These are phyloP conservation scores for Fagus sylvatica DNA, from an alignment of 306 rosid genomes.

Conservation along the genomic window DNA sequence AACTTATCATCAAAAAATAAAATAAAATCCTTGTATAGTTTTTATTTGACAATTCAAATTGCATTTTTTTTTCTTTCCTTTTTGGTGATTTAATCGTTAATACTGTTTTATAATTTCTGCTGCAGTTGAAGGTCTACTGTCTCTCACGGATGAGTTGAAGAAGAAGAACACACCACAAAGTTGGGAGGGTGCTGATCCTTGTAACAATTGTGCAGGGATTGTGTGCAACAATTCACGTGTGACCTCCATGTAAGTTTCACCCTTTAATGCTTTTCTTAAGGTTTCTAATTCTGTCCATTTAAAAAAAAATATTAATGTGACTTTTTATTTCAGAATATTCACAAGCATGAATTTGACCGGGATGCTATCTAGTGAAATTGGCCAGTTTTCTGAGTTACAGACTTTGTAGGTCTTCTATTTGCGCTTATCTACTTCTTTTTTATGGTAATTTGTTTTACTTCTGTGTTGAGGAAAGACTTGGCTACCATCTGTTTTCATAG, in stretches of 20 bases:
- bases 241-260: constrained; percentile 31
- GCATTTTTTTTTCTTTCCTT: background rate
- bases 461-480: background rate
- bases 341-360: background rate
- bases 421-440: background rate
- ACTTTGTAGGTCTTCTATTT: background rate
- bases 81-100: background rate
- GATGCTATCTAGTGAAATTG: background rate
- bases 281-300: background rate
- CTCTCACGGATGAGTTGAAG: constrained; percentile 24
- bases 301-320: background rate
- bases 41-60: background rate
- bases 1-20: too few relatives aligned
- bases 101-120: constrained; percentile 3
- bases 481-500: background rate
- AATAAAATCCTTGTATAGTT: background rate
- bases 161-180: constrained; percentile 30
- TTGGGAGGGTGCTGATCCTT: constrained; percentile 48
- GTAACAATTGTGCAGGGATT: constrained; percentile 42
- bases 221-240: constrained; percentile 31
- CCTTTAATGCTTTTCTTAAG: background rate
- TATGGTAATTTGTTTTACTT: background rate
- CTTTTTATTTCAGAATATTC: background rate
- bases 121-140: constrained; percentile 29
- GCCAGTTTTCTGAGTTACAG: background rate